phyloP scores from a whole-genome alignment of 2,329 filamentous ascomycete species.

The Fonsecaea nubica region DNA sequence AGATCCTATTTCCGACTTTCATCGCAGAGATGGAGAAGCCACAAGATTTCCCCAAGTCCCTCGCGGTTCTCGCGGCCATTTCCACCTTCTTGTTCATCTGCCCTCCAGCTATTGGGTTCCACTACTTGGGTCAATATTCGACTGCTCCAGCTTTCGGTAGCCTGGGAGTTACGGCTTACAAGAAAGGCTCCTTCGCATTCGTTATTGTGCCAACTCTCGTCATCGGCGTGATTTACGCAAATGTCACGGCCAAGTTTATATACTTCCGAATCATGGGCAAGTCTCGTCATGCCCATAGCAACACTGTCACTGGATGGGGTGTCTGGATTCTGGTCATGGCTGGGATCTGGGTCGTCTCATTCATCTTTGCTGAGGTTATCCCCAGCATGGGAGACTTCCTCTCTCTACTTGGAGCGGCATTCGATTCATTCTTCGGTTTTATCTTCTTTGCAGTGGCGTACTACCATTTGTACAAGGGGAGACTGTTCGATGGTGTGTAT shows the following conservation, averaged over 20 bases:
- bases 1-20: constrained; percentile 60
- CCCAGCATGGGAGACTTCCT: constrained; percentile 60
- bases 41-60: constrained; percentile 59
- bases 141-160: constrained; percentile 59
- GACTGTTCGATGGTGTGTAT: constrained; percentile 47
- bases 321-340: constrained; percentile 46
- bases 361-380: constrained; percentile 58
- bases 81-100: constrained; percentile 58
- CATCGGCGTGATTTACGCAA: constrained; percentile 59
- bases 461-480: constrained; percentile 53
- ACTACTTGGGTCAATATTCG: constrained; percentile 57
- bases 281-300: constrained; percentile 55
- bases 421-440: constrained; percentile 60
- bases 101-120: constrained; percentile 57
- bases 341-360: constrained; percentile 42
- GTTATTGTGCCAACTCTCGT: constrained; percentile 59
- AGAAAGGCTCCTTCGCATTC: constrained; percentile 58
- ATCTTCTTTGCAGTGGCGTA: constrained; percentile 60
- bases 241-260: constrained; percentile 57
- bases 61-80: constrained; percentile 55
- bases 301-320: constrained; percentile 57
- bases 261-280: constrained; percentile 54
- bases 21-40: constrained; percentile 59
- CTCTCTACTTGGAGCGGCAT: constrained; percentile 56
- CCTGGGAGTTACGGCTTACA: constrained; percentile 53